Evolutionary conservation across 1,284 basidiomycete genomes (phyloP), one percentile per base, ranked within the genome.

Genomic region (Boletus sp.): DNA sequence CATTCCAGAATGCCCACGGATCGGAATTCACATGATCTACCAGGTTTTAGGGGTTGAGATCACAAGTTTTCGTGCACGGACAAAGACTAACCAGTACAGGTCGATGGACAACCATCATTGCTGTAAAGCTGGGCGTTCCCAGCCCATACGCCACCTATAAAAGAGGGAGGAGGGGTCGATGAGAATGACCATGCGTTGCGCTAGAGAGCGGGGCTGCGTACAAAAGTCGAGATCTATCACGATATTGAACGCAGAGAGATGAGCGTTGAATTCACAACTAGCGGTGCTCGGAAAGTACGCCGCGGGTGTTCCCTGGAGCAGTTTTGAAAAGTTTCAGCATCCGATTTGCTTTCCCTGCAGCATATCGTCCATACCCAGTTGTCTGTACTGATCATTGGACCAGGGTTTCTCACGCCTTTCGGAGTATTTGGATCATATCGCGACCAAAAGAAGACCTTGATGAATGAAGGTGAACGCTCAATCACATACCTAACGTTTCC

Each of bases 131-230:
- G 33, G 7, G 40, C 5, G 23, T 51, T 57, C n/a, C 73, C 72
- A 8, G 72, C 73, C 69, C 72, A 72, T 26, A 69, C 59, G 14
- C 73, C 72, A 47, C 72, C 71, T 69, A 17, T 12, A 17, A 12
- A 4, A 13, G 13, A n/a, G n/a, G n/a, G 20, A 20, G 20, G 6
- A 12, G 10, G 8, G 4, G 25, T 23, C 10, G 5, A 33, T 40
- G 16, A 43, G 17, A 13, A 10, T 9, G 16, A 26, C 25, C 43
- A 23, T 30, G 4, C 16, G 8, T 1, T n/a, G n/a, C n/a, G n/a
- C n/a, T n/a, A n/a, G n/a, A n/a, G n/a, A n/a, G 26, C 44, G 43
- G 29, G 27, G 5, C 20, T 26, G 50, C 57, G 2, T 40, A 64
- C 59, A 64, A 35, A 60, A 58, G 35, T 60, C 58, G 7, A 60